Conservation (phyloP, 2,329 filamentous ascomycete genomes). For the Stagonosporopsis tanaceti region DNA sequence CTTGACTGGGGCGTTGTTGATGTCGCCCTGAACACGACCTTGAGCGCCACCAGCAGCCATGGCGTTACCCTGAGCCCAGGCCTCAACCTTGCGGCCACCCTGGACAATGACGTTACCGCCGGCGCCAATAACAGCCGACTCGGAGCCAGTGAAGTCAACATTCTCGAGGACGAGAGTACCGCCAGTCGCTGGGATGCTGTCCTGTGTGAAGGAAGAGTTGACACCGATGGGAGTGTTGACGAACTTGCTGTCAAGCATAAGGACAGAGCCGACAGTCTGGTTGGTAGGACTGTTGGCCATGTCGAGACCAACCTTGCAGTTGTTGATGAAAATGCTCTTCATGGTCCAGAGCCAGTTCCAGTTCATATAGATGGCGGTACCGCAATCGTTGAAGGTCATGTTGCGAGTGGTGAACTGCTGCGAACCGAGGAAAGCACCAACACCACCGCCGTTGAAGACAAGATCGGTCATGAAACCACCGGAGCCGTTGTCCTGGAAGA, state of each 20-base stretch:
- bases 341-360: constrained; percentile 64
- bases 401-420: constrained; percentile 68
- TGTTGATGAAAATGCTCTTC: constrained; percentile 56
- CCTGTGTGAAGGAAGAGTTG: constrained; percentile 77
- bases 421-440: constrained; percentile 67
- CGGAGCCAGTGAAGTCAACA: constrained; percentile 79
- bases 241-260: constrained; percentile 83
- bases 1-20: constrained; percentile 62
- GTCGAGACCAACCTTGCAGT: constrained; percentile 57
- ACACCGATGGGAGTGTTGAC: constrained; percentile 79
- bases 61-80: constrained; percentile 81
- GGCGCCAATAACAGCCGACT: constrained; percentile 69
- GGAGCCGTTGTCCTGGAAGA: constrained; percentile 68
- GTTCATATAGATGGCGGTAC: constrained; percentile 62
- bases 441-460: constrained; percentile 66
- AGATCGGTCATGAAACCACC: constrained; percentile 68
- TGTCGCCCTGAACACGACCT: constrained; percentile 64
- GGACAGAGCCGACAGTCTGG: constrained; percentile 84
- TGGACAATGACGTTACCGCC: constrained; percentile 69
- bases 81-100: constrained; percentile 72
- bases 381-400: constrained; percentile 59
- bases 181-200: constrained; percentile 72
- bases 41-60: constrained; percentile 63
- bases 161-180: constrained; percentile 88
- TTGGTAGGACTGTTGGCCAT: constrained; percentile 63